phyloP scores from a whole-genome alignment of 129 eudicot species.

The Apium graveolens region DNA sequence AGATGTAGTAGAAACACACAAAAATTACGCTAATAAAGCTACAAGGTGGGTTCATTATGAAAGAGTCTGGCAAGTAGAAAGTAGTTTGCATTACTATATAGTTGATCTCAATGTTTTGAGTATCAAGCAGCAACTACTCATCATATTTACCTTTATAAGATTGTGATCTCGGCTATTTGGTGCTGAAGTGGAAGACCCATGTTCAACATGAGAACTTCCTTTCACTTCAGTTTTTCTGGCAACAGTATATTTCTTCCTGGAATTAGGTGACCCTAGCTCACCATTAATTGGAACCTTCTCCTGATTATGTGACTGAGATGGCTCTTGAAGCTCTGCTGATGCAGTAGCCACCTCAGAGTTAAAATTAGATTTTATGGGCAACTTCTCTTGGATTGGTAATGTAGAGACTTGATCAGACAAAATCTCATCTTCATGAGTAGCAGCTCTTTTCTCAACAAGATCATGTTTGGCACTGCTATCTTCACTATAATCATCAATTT shows the following conservation, averaged over 20 bases:
- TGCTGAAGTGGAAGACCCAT: conserved; percentile 36
- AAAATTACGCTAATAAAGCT: background rate
- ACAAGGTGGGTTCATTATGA: background rate
- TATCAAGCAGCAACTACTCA: background rate
- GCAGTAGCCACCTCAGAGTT: conserved; percentile 26
- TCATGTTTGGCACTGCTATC: conserved; percentile 28
- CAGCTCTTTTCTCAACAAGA: conserved; percentile 39
- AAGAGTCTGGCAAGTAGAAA: background rate
- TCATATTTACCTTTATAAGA: conserved; percentile 43
- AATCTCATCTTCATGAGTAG: conserved; percentile 37
- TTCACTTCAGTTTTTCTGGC: conserved; percentile 39
- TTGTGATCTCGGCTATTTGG: conserved; percentile 43
- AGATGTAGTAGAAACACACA: background rate
- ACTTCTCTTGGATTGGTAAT: conserved; percentile 55
- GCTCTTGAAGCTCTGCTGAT: conserved; percentile 28
- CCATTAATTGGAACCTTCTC: conserved; percentile 40
- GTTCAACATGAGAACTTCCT: conserved; percentile 38
- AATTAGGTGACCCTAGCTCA: conserved; percentile 39
- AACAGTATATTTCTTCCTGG: conserved; percentile 25
- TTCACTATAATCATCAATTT: conserved; percentile 41
- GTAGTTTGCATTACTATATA: background rate
- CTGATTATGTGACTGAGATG: conserved; percentile 22
- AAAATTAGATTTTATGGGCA: conserved; percentile 26
- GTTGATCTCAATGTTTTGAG: background rate
- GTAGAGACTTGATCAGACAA: conserved; percentile 68